These are phyloP conservation scores for Ophiognomonia clavigignenti-juglandacearum DNA, from an alignment of 2,329 filamentous ascomycete species.

Conservation along the genomic window DNA sequence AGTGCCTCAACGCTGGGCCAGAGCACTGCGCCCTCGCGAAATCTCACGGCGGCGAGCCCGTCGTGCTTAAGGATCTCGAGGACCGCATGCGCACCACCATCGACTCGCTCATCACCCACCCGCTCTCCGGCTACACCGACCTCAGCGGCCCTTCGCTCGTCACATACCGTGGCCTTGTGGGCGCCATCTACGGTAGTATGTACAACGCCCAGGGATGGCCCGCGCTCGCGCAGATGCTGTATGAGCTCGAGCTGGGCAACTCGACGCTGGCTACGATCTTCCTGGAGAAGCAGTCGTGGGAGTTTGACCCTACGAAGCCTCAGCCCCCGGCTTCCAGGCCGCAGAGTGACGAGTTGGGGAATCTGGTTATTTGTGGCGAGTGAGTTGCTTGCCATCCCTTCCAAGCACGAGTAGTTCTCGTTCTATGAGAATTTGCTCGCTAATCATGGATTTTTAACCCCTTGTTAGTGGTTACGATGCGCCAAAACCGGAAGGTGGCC, in stretches of 20 bases:
- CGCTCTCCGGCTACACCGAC: conserved; percentile 33
- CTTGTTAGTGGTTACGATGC: neutral
- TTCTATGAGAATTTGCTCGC: too few species aligned
- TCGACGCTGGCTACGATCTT: conserved; percentile 34
- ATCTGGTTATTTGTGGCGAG: conserved; percentile 41
- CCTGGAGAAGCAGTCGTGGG: conserved; percentile 34
- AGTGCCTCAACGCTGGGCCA: conserved; percentile 43
- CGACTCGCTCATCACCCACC: conserved; percentile 31
- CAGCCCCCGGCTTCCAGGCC: conserved; percentile 24
- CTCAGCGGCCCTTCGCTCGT: conserved; percentile 37
- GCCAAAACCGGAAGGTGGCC: neutral
- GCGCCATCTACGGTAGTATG: conserved; percentile 34
- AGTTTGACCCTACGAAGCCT: conserved; percentile 34
- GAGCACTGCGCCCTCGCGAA: conserved; percentile 39
- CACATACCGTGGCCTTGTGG: conserved; percentile 39
- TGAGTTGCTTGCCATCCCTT: neutral
- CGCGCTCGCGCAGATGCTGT: conserved; percentile 34
- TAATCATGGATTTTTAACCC: neutral
- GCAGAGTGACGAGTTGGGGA: conserved; percentile 33
- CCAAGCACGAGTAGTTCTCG: too few species aligned
- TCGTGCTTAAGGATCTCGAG: conserved; percentile 32
- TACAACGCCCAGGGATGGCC: conserved; percentile 42
- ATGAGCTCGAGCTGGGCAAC: conserved; percentile 40
- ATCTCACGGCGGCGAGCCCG: conserved; percentile 21
- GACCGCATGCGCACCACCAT: conserved; percentile 35